A percentile compares a stretch with the other conserved stretches of the same genome.
phyloP scores from a whole-genome alignment of 192 early-diverging fungal genomes.

The Podila epigama region DNA sequence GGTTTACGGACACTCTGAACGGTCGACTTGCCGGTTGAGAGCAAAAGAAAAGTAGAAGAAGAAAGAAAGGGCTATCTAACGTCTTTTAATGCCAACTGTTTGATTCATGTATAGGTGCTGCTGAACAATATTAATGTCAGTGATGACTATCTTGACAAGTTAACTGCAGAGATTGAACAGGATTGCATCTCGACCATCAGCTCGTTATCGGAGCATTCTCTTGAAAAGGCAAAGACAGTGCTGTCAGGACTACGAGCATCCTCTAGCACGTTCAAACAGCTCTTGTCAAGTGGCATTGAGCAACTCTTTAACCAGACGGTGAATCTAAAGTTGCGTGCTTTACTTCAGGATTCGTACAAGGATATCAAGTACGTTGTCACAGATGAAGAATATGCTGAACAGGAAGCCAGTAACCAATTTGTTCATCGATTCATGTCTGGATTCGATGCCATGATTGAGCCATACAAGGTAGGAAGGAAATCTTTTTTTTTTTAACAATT shows the following conservation, averaged over 20 bases:
- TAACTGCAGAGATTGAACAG: slow-evolving; percentile 69
- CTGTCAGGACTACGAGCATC: slow-evolving; percentile 65
- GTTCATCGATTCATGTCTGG: slow-evolving; percentile 81
- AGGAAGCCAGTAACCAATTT: slow-evolving; percentile 82
- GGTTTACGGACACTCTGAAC: too few relatives aligned
- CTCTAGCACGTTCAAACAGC: slow-evolving; percentile 68
- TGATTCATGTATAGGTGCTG: slow-evolving; percentile 51
- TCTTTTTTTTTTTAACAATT: neutral
- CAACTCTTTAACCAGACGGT: slow-evolving; percentile 82
- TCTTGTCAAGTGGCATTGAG: slow-evolving; percentile 72
- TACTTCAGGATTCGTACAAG: slow-evolving; percentile 82
- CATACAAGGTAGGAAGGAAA: slow-evolving; percentile 60
- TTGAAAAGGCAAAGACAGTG: slow-evolving; percentile 63
- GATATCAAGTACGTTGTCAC: slow-evolving; percentile 90
- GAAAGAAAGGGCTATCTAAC: too few relatives aligned
- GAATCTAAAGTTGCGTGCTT: slow-evolving; percentile 78
- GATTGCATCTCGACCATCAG: slow-evolving; percentile 61
- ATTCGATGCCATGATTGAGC: slow-evolving; percentile 63
- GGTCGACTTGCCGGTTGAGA: too few relatives aligned
- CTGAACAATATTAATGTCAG: slow-evolving; percentile 92
- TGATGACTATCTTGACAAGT: slow-evolving; percentile 78
- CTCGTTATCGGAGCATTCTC: slow-evolving; percentile 56
- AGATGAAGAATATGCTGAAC: slow-evolving; percentile 91
- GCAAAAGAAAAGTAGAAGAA: too few relatives aligned
- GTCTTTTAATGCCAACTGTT: neutral